Evolutionary conservation across 768 basidiomycete genomes (phyloP).

Genomic region (Lactarius sanguifluus): DNA sequence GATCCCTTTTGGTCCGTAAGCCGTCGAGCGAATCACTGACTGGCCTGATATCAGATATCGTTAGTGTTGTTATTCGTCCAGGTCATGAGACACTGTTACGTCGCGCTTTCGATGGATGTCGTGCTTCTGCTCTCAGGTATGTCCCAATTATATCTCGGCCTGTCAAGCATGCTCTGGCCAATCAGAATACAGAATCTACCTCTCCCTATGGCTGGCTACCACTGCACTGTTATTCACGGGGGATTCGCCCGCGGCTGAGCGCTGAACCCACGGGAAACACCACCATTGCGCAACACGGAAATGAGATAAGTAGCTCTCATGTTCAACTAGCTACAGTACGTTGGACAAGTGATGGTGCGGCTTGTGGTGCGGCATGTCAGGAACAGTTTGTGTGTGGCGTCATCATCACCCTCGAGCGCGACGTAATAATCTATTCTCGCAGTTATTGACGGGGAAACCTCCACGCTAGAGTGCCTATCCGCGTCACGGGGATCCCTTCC

Average conservation of each 20-base stretch:
- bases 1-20: neutral
- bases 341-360: neutral
- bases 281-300: neutral
- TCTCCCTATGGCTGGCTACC: neutral
- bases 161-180: neutral
- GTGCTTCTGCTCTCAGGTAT: neutral
- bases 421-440: neutral
- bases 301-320: neutral
- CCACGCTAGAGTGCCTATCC: neutral
- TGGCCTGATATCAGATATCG: slow-evolving; percentile 38
- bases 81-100: slow-evolving; percentile 36
- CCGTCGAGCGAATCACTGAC: slow-evolving; percentile 37
- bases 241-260: neutral
- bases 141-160: neutral
- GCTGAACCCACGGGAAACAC: neutral
- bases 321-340: neutral
- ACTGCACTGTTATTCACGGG: neutral
- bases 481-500: neutral
- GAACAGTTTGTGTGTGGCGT: neutral
- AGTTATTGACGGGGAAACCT: neutral
- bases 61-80: slow-evolving; percentile 37
- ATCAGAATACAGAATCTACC: neutral
- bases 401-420: neutral
- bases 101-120: slow-evolving; percentile 37
- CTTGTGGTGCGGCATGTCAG: neutral